These are phyloP conservation scores for Leavenworthia alabamica DNA, from an alignment of 345 rosid species.

Conservation along the genomic window DNA sequence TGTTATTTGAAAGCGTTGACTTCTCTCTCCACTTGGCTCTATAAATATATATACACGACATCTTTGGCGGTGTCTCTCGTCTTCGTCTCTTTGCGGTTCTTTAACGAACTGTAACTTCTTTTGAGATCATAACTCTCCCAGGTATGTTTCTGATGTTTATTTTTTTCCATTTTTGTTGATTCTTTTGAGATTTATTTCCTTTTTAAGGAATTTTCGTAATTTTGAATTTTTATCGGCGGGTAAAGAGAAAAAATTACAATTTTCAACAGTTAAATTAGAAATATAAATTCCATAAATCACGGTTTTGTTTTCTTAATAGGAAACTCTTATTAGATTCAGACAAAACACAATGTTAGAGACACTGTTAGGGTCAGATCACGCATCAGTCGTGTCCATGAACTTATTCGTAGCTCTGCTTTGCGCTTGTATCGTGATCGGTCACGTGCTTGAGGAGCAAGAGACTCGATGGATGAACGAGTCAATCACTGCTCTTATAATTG, in stretches of 20 bases:
- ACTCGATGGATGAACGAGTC: constrained; percentile 89
- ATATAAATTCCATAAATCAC: not conserved
- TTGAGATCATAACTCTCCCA: not conserved
- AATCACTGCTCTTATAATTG: constrained; percentile 84
- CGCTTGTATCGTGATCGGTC: constrained; percentile 79
- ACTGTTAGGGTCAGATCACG: constrained; percentile 50
- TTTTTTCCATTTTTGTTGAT: not conserved
- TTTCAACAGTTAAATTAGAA: not conserved
- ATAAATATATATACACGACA: constrained; percentile 17
- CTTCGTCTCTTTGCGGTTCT: constrained; percentile 24
- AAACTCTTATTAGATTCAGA: constrained; percentile 33
- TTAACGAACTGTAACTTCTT: constrained; percentile 1
- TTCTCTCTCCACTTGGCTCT: constrained; percentile 23
- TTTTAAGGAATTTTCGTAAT: not conserved
- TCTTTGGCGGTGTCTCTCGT: constrained; percentile 19
- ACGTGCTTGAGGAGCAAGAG: constrained; percentile 80
- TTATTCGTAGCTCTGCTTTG: constrained; percentile 83
- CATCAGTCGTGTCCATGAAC: constrained; percentile 80
- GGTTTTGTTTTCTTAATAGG: not conserved
- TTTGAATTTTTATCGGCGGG: not conserved
- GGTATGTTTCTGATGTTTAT: constrained; percentile 4
- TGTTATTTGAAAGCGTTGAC: constrained; percentile 23
- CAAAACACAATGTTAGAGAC: constrained; percentile 26
- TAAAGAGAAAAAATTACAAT: not conserved
- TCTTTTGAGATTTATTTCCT: not conserved